Conservation (phyloP, 2,329 filamentous ascomycete species). For the Trichoderma oligosporum region DNA sequence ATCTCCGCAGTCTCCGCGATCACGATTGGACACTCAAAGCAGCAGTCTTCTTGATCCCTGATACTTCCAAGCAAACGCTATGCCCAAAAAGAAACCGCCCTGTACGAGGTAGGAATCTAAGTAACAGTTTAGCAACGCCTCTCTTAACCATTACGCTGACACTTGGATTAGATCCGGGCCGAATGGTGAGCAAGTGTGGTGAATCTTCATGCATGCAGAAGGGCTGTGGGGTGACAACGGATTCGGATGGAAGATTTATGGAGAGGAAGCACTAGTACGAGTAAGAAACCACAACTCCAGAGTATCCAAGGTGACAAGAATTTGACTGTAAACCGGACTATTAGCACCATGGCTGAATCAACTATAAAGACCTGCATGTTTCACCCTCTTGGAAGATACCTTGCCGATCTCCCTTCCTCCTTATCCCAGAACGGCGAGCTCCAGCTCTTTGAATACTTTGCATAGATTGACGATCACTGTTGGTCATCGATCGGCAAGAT, state of each 20-base stretch:
- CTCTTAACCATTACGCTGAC: neutral
- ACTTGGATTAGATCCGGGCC: neutral
- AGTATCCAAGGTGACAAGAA: neutral
- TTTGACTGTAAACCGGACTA: neutral
- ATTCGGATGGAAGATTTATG: neutral
- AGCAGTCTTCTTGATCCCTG: neutral
- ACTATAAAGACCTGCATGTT: neutral
- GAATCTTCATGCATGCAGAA: neutral
- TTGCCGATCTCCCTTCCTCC: neutral
- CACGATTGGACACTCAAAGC: neutral
- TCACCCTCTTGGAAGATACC: neutral
- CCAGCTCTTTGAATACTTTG: neutral
- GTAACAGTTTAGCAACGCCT: neutral
- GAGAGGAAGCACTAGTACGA: neutral
- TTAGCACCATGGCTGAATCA: neutral
- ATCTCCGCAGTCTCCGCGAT: no score
- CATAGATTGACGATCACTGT: neutral
- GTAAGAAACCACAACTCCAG: neutral
- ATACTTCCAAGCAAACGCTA: neutral
- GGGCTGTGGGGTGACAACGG: neutral
- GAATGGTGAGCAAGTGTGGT: neutral
- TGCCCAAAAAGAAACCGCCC: no score
- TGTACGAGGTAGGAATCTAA: neutral
- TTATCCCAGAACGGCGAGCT: neutral
- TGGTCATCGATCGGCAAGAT: conserved; percentile 17